Evolutionary conservation across 1,139 yeast genomes (phyloP), one percentile per base, ranked within the genome.

Genomic region (Geotrichum phurueaensis): DNA sequence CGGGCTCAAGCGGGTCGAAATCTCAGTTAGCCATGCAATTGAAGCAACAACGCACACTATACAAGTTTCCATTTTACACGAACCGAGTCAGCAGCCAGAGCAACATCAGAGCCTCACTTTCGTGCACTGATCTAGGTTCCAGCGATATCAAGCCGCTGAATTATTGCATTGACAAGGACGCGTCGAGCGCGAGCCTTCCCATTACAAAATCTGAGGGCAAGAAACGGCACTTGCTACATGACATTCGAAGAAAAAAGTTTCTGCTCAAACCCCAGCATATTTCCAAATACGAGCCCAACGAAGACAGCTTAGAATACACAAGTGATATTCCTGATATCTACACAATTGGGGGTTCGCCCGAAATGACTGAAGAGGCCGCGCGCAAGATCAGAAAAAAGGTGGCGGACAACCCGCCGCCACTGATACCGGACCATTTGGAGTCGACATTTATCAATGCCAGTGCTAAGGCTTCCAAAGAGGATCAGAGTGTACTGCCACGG

Each of bases 341-440:
- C 73, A 71, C 73, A 52, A 71, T 76, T 13, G 78, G 75, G 56
- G 75, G 70, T n/a, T 69, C 74, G 65, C 65, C 69, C 55, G 67
- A 70, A 59, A 68, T 70, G 36, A 63, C 70, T 12, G 68, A 71
- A 39, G 74, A 72, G 59, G 91, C 58, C 78, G 96, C 85, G 56
- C 83, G 45, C 29, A 22, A 29, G 27, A 36, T 53, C 29, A 43
- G 49, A 51, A 51, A 53, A 3, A 51, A 33, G 31, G 58, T 52
- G 18, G 43, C 18, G 20, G 13, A 50, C 18, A 9, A 25, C 36
- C 58, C 87, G 4, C 99, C 99, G 4, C 99, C 99, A 2, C 96
- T 88, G 72, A 79, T 94, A 51, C 99, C 99, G 7, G 97, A 98
- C 7, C 98, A 94, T 72, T 79, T 94, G 64, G 97, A 94, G 73